Evolutionary conservation across 148 eudicot genomes (phyloP).

Genomic region (Bassia scoparia): DNA sequence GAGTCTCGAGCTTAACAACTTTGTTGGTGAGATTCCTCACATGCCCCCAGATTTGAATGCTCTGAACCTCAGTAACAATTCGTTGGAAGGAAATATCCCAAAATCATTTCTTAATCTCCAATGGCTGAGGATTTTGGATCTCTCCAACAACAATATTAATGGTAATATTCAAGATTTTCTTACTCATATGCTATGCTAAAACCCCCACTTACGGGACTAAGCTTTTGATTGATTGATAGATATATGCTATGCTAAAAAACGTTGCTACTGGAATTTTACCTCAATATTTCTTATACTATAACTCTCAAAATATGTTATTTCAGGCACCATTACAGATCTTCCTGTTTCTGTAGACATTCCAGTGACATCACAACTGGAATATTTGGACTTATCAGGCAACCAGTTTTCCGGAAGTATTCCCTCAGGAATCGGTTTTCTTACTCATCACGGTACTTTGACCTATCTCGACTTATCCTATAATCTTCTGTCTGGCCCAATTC

Average conservation of each 20-base stretch:
- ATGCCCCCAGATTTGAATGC: slow-evolving; percentile 49
- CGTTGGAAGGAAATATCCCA: slow-evolving; percentile 55
- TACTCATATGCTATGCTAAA: slow-evolving; percentile 18
- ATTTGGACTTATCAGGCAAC: background rate
- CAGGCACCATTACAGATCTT: too few species aligned
- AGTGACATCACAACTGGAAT: background rate
- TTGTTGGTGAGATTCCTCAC: slow-evolving; percentile 53
- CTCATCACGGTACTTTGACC: background rate
- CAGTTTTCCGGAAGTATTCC: background rate
- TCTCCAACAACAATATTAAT: slow-evolving; percentile 59
- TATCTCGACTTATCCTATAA: background rate
- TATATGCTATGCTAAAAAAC: slow-evolving; percentile 37
- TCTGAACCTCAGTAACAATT: slow-evolving; percentile 68
- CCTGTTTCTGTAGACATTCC: too few species aligned
- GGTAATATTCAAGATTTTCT: slow-evolving; percentile 54
- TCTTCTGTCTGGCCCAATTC: background rate
- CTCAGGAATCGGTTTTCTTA: background rate
- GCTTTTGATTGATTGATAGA: too few species aligned
- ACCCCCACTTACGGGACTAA: too few species aligned
- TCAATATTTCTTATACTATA: too few species aligned
- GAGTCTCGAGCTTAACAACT: slow-evolving; percentile 50
- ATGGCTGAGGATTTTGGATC: slow-evolving; percentile 59
- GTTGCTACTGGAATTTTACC: slow-evolving; percentile 38
- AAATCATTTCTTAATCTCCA: slow-evolving; percentile 22
- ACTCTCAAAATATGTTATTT: too few species aligned